These are phyloP conservation scores for Piper betle DNA, from an alignment of 164 flowering plant species.

Conservation along the genomic window DNA sequence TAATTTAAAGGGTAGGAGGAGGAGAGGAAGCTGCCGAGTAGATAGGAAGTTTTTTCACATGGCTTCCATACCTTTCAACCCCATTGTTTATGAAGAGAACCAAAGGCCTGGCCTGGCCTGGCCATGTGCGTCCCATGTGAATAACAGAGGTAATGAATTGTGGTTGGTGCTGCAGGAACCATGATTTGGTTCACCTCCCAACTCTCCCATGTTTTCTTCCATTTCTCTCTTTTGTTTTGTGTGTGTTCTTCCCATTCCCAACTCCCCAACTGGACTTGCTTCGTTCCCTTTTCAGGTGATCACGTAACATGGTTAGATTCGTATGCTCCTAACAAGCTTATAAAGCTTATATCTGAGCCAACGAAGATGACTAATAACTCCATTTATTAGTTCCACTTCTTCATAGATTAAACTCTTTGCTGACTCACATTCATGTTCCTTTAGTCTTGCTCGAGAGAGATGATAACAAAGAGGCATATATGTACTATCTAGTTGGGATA, in stretches of 20 bases:
- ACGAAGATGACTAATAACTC: background rate
- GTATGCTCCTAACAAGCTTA: background rate
- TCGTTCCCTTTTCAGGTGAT: background rate
- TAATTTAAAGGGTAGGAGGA: background rate
- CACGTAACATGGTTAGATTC: conserved; percentile 36
- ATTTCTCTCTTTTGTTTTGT: conserved; percentile 13
- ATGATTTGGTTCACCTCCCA: conserved; percentile 1
- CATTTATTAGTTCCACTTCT: background rate
- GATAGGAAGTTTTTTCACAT: conserved; percentile 6
- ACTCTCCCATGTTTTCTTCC: background rate
- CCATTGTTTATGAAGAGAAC: background rate
- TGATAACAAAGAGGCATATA: background rate
- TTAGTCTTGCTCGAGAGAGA: background rate
- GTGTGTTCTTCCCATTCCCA: background rate
- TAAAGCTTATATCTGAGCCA: background rate
- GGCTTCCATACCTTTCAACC: conserved; percentile 2
- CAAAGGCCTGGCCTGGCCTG: background rate
- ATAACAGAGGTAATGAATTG: conserved; percentile 9
- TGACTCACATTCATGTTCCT: background rate
- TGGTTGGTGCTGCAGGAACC: conserved; percentile 15
- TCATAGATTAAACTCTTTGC: background rate
- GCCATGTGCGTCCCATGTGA: conserved; percentile 25
- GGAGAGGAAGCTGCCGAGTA: background rate
- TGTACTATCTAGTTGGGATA: background rate
- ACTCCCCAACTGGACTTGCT: background rate